A percentile compares a stretch with the other conserved stretches of the same genome.
Evolutionary conservation across 208 protist genomes (phyloP).

Genomic region (Lotmaria passim): DNA sequence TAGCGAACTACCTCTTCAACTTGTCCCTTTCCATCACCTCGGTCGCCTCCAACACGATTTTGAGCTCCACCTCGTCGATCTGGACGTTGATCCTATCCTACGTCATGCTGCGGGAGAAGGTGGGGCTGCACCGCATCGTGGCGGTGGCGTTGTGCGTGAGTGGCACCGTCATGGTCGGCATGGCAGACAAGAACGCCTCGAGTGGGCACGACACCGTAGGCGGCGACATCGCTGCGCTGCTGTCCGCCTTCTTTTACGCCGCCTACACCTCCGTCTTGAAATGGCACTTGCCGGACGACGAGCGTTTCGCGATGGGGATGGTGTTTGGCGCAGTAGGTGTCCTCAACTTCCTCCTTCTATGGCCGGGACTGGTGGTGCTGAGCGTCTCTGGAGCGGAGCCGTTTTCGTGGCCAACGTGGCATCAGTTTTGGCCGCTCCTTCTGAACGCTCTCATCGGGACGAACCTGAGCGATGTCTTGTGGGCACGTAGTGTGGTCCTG

Average conservation of each 20-base stretch:
- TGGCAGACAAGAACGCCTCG: constrained; percentile 51
- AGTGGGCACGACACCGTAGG: constrained; percentile 41
- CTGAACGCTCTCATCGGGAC: constrained; percentile 89
- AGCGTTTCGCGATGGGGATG: constrained; percentile 85
- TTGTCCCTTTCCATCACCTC: constrained; percentile 84
- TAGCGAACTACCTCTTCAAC: constrained; percentile 93
- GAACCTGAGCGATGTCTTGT: constrained; percentile 92
- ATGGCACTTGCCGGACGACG: constrained; percentile 80
- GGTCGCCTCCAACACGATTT: constrained; percentile 88
- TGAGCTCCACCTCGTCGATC: constrained; percentile 86
- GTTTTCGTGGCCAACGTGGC: constrained; percentile 62
- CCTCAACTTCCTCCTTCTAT: constrained; percentile 77
- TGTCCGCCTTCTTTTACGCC: constrained; percentile 91
- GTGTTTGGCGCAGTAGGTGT: constrained; percentile 89
- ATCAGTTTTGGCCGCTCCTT: constrained; percentile 75
- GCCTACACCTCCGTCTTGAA: constrained; percentile 88
- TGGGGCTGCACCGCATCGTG: constrained; percentile 51
- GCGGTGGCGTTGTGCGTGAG: constrained; percentile 71
- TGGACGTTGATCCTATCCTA: constrained; percentile 86
- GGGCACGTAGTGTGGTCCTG: constrained; percentile 88
- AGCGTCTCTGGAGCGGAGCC: constrained; percentile 59
- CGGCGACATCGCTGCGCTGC: constrained; percentile 75
- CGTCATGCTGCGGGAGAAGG: constrained; percentile 66
- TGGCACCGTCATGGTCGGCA: constrained; percentile 71
- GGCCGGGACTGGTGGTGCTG: constrained; percentile 73